Evolutionary conservation across 345 rosid species (phyloP).

Genomic region (Syzygium jambos): DNA sequence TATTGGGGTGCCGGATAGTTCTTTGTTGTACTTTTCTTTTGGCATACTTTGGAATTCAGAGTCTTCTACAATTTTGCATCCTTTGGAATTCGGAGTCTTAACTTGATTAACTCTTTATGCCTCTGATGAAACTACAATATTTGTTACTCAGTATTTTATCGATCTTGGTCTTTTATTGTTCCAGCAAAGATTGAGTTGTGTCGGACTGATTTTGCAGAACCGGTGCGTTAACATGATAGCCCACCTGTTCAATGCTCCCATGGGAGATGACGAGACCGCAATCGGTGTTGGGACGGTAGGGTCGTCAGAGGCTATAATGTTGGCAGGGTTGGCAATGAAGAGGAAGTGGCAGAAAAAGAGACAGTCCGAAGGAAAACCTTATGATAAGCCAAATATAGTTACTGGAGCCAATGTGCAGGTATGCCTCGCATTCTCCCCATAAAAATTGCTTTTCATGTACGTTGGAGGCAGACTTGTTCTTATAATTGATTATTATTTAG

Average conservation of each 20-base stretch:
- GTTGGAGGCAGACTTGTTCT: background rate
- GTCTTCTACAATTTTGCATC: background rate
- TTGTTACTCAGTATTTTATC: background rate
- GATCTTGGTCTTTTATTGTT: background rate
- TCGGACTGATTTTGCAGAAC: conserved; percentile 13
- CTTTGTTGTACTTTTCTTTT: background rate
- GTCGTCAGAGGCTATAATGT: conserved; percentile 47
- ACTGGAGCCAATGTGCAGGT: conserved; percentile 45
- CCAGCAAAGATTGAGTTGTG: background rate
- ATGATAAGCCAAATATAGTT: conserved; percentile 39
- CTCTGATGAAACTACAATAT: background rate
- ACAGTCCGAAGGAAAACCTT: conserved; percentile 23
- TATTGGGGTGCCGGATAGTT: background rate
- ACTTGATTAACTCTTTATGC: background rate
- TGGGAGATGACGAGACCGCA: conserved; percentile 32
- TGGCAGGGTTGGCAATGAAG: conserved; percentile 45
- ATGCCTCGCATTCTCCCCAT: no score
- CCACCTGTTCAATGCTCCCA: conserved; percentile 37
- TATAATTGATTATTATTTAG: background rate
- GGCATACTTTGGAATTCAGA: background rate
- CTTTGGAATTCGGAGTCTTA: background rate
- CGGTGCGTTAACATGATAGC: conserved; percentile 54
- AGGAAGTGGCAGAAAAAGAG: conserved; percentile 43
- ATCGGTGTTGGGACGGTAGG: conserved; percentile 44
- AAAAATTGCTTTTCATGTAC: background rate